phyloP scores from a whole-genome alignment of 176 grass and related monocot genomes.

The Zea mays region DNA sequence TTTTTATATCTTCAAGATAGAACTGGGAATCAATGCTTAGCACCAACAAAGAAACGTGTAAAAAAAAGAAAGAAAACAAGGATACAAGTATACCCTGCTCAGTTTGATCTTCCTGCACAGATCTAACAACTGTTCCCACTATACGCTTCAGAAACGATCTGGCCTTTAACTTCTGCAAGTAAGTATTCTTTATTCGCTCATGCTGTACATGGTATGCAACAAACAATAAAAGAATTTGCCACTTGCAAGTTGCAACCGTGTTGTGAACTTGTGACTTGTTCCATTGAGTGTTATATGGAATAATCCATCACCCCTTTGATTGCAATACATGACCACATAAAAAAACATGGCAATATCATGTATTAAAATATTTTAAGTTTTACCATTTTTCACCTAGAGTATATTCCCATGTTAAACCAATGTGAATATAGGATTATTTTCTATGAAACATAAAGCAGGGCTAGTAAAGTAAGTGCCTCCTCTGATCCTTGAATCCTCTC shows the following conservation, averaged over 20 bases:
- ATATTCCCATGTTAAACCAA: background rate
- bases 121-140: slow-evolving; percentile 92
- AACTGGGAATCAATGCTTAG: slow-evolving; percentile 32
- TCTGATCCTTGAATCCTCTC: slow-evolving; percentile 95
- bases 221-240: background rate
- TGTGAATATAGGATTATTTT: background rate
- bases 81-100: slow-evolving; percentile 75
- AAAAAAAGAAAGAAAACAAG: background rate
- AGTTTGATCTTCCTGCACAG: slow-evolving; percentile 95
- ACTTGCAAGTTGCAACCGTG: background rate
- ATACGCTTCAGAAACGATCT: slow-evolving; percentile 92
- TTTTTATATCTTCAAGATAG: slow-evolving; percentile 82
- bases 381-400: background rate
- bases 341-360: background rate
- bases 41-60: background rate
- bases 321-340: background rate
- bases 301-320: background rate
- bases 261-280: background rate
- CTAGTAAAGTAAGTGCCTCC: slow-evolving; percentile 56
- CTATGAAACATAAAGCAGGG: slow-evolving; percentile 3
- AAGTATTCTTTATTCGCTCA: slow-evolving; percentile 4
- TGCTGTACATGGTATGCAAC: slow-evolving; percentile 7
- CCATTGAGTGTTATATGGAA: background rate
- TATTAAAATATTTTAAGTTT: background rate
- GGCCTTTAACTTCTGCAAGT: slow-evolving; percentile 83